Conservation (phyloP, 176 grass and related monocot genomes). For the Carex scoparia region DNA sequence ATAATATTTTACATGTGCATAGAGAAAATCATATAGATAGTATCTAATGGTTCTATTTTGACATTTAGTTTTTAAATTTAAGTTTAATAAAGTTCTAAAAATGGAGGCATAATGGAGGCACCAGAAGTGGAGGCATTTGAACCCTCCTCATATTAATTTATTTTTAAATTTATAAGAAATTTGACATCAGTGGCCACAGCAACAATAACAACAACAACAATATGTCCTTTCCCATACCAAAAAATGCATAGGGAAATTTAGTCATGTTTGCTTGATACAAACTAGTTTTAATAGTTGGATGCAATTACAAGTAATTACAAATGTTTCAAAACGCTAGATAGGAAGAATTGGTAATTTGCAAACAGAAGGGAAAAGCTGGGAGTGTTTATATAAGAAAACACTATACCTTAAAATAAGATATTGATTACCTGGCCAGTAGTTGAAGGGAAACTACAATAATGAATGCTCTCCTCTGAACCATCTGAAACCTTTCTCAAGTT, state of each 20-base stretch:
- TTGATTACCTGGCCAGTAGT: slow-evolving; percentile 63
- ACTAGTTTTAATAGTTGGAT: not conserved
- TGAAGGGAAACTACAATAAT: slow-evolving; percentile 89
- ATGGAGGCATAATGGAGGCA: too few relatives aligned
- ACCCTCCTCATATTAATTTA: not conserved
- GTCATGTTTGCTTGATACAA: not conserved
- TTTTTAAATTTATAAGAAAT: not conserved
- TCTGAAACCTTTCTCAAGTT: slow-evolving; percentile 75
- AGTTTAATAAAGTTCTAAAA: too few relatives aligned
- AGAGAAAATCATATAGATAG: too few relatives aligned
- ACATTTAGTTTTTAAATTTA: too few relatives aligned
- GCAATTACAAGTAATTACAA: not conserved
- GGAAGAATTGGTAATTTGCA: not conserved
- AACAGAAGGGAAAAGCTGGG: not conserved
- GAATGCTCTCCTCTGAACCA: slow-evolving; percentile 76
- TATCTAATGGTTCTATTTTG: too few relatives aligned
- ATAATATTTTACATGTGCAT: too few relatives aligned
- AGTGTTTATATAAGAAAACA: slow-evolving; percentile 8
- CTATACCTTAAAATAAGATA: not conserved
- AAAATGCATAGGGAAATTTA: not conserved
- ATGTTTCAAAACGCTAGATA: not conserved
- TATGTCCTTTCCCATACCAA: not conserved
- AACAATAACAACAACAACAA: too few relatives aligned
- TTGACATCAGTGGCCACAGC: not conserved
- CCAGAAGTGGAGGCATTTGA: too few relatives aligned